Base-by-base conservation (phyloP, 1,284 basidiomycete genomes). In the Vanrija humicola region DNA sequence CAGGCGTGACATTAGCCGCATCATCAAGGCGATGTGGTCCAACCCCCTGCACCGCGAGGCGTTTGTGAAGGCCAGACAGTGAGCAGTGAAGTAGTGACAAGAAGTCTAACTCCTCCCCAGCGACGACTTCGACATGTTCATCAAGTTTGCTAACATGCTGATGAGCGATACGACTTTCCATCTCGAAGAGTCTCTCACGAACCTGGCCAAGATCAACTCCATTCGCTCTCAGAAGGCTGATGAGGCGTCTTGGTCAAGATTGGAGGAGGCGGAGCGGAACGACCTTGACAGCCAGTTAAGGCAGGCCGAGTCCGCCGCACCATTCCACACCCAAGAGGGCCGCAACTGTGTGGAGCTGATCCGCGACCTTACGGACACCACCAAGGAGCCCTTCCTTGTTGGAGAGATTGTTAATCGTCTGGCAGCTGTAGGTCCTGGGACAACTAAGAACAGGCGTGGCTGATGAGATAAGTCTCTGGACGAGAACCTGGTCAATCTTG, bases 121-220 rank as follows among this genome's bases (percentile, higher is more conserved):
- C 56, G 83, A 89, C 67, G 84, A 91, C 66, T 86, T 88, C 53
- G 90, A 95, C 62, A 88, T 89, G 72, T 96, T 96, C 71, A 87
- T 98, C 58, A 87, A 89, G 52, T 98, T 99, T 74, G 85, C 93
- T 77, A 98, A 99, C 77, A 82, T 98, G 65, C 88, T 98, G 83
- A 97, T 98, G 82, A 98, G 97, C 82, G 96, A 99, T 70, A 93
- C 96, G 45, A 98, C 96, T 1, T 98, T 93, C 77, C 86, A 98
- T 58, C 86, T 99, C 79, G 95, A 98, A 72, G 96, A 99, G 70
- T 95, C 93, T 5, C 80, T 98, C 51, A 87, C 86, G 64, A 89
- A 94, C 66, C 81, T 99, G 48, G 81, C 85, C 6, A 90, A 94
- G 72, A 93, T 98, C 63, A 86, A 90, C 72, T 84, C 83, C 46